Evolutionary conservation across 2,329 filamentous ascomycete species (phyloP), one percentile per base, ranked within the genome.

Genomic region (Drechslera avenae): DNA sequence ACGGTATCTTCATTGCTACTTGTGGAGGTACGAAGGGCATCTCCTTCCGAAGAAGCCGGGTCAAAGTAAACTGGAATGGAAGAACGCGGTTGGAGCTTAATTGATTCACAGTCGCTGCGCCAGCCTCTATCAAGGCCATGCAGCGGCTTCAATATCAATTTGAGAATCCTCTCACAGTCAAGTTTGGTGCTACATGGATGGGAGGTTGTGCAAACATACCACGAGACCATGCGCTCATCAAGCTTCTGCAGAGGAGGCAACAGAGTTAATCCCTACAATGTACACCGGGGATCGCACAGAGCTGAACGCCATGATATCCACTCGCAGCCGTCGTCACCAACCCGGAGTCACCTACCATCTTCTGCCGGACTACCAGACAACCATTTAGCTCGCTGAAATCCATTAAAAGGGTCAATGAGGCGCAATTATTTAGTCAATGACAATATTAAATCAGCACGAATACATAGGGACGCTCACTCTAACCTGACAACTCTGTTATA

Each of bases 251-350:
- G 19, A 39, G 23, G 16, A 53, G 35, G 28, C 39, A 53, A 23
- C 50, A 48, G 7, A 53, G 9, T 12, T 44, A 53, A 18, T 49
- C 50, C 26, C 45, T 39, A n/a, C 45, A 49, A 18, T 53, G 44
- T 8, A 53, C 12, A 1, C 50, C 34, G 21, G 34, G 44, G 26
- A 56, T 26, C 3, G 48, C 39, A n/a, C n/a, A n/a, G n/a, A n/a
- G n/a, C n/a, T n/a, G n/a, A 7, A 23, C 21, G 7, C 7, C 21
- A 23, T 23, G 21, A 23, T 7, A 23, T 23, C 21, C 7, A 23
- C 4, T 23, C 7, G 21, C n/a, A n/a, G n/a, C n/a, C n/a, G n/a
- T n/a, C n/a, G n/a, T n/a, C n/a, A n/a, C n/a, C n/a, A n/a, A n/a
- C n/a, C n/a, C n/a, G n/a, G n/a, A n/a, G n/a, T n/a, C n/a, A n/a